Conservation (phyloP, 176 grass and related monocot species). For the Oryza meridionalis region DNA sequence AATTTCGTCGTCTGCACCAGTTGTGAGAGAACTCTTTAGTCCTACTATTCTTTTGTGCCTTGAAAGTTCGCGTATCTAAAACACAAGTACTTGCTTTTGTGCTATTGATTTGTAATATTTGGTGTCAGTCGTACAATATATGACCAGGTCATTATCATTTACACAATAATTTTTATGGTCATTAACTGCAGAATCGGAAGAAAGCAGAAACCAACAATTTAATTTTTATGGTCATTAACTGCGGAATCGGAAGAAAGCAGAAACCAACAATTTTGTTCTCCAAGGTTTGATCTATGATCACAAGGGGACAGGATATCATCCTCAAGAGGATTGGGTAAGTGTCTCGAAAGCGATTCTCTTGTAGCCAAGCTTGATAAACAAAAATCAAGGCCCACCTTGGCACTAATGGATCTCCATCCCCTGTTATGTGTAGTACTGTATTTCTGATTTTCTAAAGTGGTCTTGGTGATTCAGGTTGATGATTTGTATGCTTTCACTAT, state of each 20-base stretch:
- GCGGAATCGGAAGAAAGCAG: conserved; percentile 82
- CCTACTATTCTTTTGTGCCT: conserved; percentile 95
- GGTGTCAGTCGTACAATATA: neutral
- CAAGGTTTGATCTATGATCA: too few species aligned
- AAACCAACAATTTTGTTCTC: too few species aligned
- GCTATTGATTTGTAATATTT: conserved; percentile 25
- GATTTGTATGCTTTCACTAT: too few species aligned
- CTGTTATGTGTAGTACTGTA: too few species aligned
- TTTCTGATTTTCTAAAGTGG: too few species aligned
- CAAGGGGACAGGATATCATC: too few species aligned
- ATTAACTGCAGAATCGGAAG: conserved; percentile 57
- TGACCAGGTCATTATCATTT: neutral
- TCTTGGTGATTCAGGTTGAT: too few species aligned
- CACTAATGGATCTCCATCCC: too few species aligned
- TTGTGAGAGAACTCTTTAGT: conserved; percentile 95
- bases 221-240: conserved; percentile 1
- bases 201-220: conserved; percentile 69
- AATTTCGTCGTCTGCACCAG: conserved; percentile 66
- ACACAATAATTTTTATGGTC: neutral
- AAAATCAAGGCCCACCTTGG: too few species aligned
- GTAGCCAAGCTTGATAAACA: too few species aligned
- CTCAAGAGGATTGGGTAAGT: too few species aligned
- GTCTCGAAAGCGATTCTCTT: too few species aligned
- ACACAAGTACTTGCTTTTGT: conserved; percentile 1
- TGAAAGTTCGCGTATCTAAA: conserved; percentile 86